Base-by-base conservation (phyloP, 1,139 yeast species). In the Taphrina confusa region DNA sequence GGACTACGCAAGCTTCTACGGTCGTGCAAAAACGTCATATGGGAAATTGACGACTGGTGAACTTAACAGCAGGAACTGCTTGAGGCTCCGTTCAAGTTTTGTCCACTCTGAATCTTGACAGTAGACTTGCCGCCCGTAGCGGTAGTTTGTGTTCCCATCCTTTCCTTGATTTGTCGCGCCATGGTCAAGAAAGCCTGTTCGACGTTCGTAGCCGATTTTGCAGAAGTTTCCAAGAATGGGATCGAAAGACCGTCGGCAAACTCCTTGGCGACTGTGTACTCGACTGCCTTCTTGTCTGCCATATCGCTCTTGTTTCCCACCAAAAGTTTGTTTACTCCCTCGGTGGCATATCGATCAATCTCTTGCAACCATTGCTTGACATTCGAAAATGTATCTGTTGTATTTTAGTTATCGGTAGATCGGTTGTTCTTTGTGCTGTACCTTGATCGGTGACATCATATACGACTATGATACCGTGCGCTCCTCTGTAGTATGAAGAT, bases 301-400 rank as follows among this genome's bases (percentile, higher is more conserved):
- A 92, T 80, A 76, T 92, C 98, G 64, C 96, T 91, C 80, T 92
- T 92, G 79, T 92, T 92, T 70, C 98, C 98, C 54, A 92, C 97
- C 67, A 92, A 80, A 73, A 92, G 80, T 78, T 92, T 92, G 85
- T 89, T 87, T 56, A 92, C 98, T 46, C 97, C 96, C 65, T 95
- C 95, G 23, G 97, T 91, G 63, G 97, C 98, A 75, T 91, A 92
- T 71, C 97, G 86, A 76, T 92, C 98, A 71, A 92, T 92, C 75
- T 92, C 98, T 77, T 91, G 97, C 75, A 92, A 81, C 98, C 98
- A 92, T 76, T 90, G 96, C 77, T 91, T 91, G 69, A 92, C 97
- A 72, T 94, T 91, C 76, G 90, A 89, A 79, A 92, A 92, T 52
- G 96, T 86, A 73, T 56, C 60, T 54, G n/a, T 18, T 11, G 16